Base-by-base conservation (phyloP, 2,329 filamentous ascomycete species). In the Pseudogymnoascus sp. region DNA sequence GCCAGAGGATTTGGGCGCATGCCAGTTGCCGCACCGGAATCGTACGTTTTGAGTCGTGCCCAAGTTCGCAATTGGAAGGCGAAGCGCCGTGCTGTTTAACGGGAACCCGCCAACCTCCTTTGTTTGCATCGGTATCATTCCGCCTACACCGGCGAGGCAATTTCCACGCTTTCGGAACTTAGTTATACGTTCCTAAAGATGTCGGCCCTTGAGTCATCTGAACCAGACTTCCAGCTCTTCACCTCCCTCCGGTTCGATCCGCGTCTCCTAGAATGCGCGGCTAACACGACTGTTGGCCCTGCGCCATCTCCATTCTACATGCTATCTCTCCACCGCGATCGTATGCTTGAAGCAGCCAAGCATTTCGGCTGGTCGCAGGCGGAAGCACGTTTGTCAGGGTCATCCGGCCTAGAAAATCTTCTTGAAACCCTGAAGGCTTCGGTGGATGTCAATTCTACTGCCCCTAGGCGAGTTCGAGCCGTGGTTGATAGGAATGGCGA, bases 281-380 rank as follows among this genome's bases (percentile, higher is more conserved):
- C 66, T 22, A 71, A 69, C 62, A 71, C 67, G 12, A 69, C 67
- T 50, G 65, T 69, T 70, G 70, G 59, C 66, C 65, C 19, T 38
- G 65, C 40, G 12, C 62, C 77, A 6, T 89, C 85, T 7, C 83
- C 87, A 0, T 87, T 91, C 68, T 96, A 96, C 74, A 91, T 96
- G 81, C 82, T 95, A 14, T 80, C 86, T 64, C 87, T 88, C 68
- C 92, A 96, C 73, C 84, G 86, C 53, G 89, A 93, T 72, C 88
- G 92, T 61, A 83, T 96, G 72, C 79, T 91, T n/a, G 82, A 78
- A 63, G 85, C 84, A 12, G 84, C 85, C 4, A 73, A 70, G 4
- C 72, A 87, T 67, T 89, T 84, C 78, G 70, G 75, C 5, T 88
- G 84, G 84, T 68, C 75, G 1, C 65, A 70, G 3, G 84, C 80